Percentiles rank a stretch among this genome's conserved stretches.
Evolutionary conservation across 352 stramenopile species (phyloP).

Genomic region (Blastocystis sp.): DNA sequence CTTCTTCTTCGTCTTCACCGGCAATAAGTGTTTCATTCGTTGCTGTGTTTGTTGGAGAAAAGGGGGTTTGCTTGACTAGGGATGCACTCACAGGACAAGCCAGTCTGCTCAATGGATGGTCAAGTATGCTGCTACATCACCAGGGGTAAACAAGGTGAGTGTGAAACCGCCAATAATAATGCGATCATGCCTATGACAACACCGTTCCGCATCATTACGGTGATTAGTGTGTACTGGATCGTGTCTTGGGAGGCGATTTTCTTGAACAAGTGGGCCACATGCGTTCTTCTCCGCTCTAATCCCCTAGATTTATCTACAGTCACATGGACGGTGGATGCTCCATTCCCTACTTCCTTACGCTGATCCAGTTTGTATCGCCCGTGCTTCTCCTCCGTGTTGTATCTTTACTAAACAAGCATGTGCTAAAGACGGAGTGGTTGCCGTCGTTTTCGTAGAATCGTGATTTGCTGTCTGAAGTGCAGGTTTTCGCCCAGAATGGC

Average conservation of each 20-base stretch:
- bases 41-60: neutral
- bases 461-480: neutral
- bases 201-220: slow-evolving; percentile 10
- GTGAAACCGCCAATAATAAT: neutral
- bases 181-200: slow-evolving; percentile 12
- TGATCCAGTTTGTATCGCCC: slow-evolving; percentile 30
- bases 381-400: neutral
- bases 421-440: neutral
- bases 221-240: slow-evolving; percentile 47
- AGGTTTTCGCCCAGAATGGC: slow-evolving; percentile 14
- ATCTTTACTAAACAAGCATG: neutral
- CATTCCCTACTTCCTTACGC: slow-evolving; percentile 34
- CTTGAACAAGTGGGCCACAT: slow-evolving; percentile 32
- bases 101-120: too few relatives aligned
- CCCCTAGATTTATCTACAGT: slow-evolving; percentile 59
- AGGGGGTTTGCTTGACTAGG: slow-evolving; percentile 5
- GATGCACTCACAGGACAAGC: too few relatives aligned
- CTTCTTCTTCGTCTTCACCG: neutral
- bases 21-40: neutral
- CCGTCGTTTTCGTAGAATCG: slow-evolving; percentile 12
- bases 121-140: too few relatives aligned
- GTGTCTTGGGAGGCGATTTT: slow-evolving; percentile 34
- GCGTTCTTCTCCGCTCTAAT: neutral
- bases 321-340: slow-evolving; percentile 26
- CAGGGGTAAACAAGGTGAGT: too few relatives aligned